Base-by-base conservation (phyloP, 1,284 basidiomycete genomes). In the Waitea zeae region DNA sequence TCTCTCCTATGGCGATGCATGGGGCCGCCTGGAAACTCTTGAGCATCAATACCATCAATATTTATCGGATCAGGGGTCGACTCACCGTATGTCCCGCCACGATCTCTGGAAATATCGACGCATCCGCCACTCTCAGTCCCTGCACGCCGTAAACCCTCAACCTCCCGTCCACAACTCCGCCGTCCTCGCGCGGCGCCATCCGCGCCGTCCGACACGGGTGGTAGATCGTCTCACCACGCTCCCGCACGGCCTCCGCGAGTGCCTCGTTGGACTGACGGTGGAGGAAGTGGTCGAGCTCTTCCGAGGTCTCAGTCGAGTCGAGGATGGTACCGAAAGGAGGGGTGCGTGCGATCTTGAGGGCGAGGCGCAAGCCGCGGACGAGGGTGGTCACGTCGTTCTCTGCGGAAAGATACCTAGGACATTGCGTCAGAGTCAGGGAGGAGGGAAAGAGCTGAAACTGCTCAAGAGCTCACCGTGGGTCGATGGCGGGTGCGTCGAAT, bases 31-130 rank as follows among this genome's bases (percentile, higher is more conserved):
- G 39, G n/a, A 43, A 15, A 17, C 19, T 33, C 42, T 29, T 12
- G 4, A 34, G 33, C 4, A 18, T n/a, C n/a, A 27, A 12, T 32
- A 34, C 12, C 27, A 17, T 37, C 39, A 29, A 17, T 12, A 6
- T 26, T 14, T 24, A 31, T 12, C 20, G 9, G 28, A 31, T 6
- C 13, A 20, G 9, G 14, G 18, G 7, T 14, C 11, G 17, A 56
- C 66, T 43, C 36, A 72, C 73, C 41, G 72, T 73, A 45, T 78
- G 74, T 15, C 71, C 72, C 27, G 70, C 63, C 6, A 70, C 54
- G 38, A 74, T 61, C 34, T 52, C 59, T 12, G 73, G 68, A 44
- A 68, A 75, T 9, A 72, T 49, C 20, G 62, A 69, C 34, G 69
- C 71, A 47, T 80, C 76, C 34, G 58, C 71, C 14, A 78, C 60